phyloP scores from a whole-genome alignment of 2,329 filamentous ascomycete genomes.

The Paecilomyces fulvus region DNA sequence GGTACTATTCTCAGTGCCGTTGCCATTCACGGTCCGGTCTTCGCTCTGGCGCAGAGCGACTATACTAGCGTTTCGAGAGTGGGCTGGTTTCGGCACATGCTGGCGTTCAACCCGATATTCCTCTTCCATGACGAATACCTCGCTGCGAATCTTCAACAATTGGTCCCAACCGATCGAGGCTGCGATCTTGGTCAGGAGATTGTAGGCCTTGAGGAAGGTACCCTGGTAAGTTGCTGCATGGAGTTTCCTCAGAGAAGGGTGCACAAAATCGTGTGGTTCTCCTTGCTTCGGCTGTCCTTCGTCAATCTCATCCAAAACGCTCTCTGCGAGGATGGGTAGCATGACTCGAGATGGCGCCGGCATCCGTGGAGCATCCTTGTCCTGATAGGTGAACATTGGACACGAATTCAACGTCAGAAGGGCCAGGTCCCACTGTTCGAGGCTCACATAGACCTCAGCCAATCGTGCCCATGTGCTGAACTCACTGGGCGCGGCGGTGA shows the following conservation, averaged over 20 bases:
- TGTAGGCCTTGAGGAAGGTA: slow-evolving; percentile 92
- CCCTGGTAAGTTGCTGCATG: slow-evolving; percentile 86
- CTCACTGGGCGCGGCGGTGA: slow-evolving; percentile 90
- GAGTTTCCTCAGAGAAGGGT: slow-evolving; percentile 75
- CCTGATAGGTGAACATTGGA: slow-evolving; percentile 99
- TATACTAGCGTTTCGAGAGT: slow-evolving; percentile 65
- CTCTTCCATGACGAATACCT: slow-evolving; percentile 99
- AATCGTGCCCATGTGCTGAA: slow-evolving; percentile 94
- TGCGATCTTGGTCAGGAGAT: slow-evolving; percentile 88
- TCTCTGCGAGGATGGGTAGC: slow-evolving; percentile 80
- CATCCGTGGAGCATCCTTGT: slow-evolving; percentile 92
- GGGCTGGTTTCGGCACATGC: slow-evolving; percentile 16
- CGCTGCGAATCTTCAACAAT: slow-evolving; percentile 84
- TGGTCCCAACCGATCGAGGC: slow-evolving; percentile 98
- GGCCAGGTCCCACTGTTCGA: slow-evolving; percentile 95
- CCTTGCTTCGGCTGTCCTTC: slow-evolving; percentile 67
- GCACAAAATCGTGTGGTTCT: slow-evolving; percentile 74
- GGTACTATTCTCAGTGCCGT: slow-evolving; percentile 16
- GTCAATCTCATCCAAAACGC: slow-evolving; percentile 89
- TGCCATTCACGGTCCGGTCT: slow-evolving; percentile 29
- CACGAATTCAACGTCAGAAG: slow-evolving; percentile 94
- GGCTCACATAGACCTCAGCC: slow-evolving; percentile 83
- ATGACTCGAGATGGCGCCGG: slow-evolving; percentile 83
- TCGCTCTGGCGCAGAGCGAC: slow-evolving; percentile 60
- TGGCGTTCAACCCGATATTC: slow-evolving; percentile 77